Conservation (phyloP, 441 rosid species). For the Aquilaria agallochum region DNA sequence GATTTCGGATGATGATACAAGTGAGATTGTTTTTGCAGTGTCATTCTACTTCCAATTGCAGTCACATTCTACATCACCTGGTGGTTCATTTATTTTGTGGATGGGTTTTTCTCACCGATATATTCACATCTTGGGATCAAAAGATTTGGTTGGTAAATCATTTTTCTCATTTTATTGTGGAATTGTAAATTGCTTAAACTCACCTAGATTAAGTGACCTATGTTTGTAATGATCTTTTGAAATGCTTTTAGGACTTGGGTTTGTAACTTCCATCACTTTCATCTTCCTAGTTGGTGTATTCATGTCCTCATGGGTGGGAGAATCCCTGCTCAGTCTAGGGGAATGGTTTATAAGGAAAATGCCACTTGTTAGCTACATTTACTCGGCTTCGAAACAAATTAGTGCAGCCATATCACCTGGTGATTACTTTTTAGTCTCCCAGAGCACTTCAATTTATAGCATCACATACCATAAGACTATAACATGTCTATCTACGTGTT, state of each 20-base stretch:
- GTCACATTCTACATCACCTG: constrained; percentile 62
- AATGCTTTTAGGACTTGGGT: constrained; percentile 48
- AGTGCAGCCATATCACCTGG: constrained; percentile 77
- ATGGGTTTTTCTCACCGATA: constrained; percentile 69
- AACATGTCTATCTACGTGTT: not conserved
- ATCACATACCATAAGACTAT: too few relatives aligned
- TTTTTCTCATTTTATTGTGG: not conserved
- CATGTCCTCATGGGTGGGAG: constrained; percentile 74
- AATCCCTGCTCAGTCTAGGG: constrained; percentile 62
- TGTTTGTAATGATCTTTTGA: not conserved
- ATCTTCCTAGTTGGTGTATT: constrained; percentile 61
- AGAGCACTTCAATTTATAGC: too few relatives aligned
- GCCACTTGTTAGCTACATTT: constrained; percentile 64
- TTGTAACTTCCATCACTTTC: constrained; percentile 60
- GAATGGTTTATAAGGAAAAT: constrained; percentile 79
- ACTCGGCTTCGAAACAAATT: constrained; percentile 71
- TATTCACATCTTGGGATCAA: constrained; percentile 61
- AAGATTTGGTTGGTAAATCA: constrained; percentile 46
- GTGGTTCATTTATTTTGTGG: constrained; percentile 67
- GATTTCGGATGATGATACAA: too few relatives aligned
- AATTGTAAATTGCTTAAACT: too few relatives aligned
- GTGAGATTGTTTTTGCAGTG: constrained; percentile 27
- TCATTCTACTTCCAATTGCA: constrained; percentile 60
- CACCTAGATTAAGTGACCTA: too few relatives aligned
- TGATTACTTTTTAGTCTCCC: constrained; percentile 1